Percentiles rank a stretch among this genome's conserved stretches.
These are phyloP conservation scores for Rubia peregrina DNA, from an alignment of 305 asterid genomes.

Conservation along the genomic window DNA sequence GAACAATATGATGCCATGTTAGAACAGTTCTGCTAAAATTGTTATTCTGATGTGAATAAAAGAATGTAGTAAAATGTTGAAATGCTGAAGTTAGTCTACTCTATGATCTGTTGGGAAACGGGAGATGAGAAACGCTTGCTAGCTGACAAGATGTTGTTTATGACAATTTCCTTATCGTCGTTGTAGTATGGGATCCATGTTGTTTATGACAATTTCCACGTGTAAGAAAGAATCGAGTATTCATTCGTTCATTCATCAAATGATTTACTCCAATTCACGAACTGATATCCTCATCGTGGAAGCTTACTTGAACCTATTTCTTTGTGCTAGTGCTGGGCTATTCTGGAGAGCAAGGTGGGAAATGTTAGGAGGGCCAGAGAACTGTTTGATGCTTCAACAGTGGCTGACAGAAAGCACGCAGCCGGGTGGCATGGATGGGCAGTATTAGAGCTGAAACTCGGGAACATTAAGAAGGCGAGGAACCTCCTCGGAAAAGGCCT, in stretches of 20 bases:
- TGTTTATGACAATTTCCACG: neutral
- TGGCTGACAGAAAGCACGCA: constrained; percentile 81
- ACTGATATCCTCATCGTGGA: constrained; percentile 15
- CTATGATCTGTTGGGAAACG: too few relatives aligned
- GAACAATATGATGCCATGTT: too few relatives aligned
- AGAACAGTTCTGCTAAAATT: too few relatives aligned
- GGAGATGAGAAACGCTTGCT: too few relatives aligned
- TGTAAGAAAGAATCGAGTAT: too few relatives aligned
- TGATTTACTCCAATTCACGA: neutral
- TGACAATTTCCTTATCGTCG: too few relatives aligned
- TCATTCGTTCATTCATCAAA: neutral
- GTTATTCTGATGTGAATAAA: too few relatives aligned
- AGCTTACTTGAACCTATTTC: constrained; percentile 17
- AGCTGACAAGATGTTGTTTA: too few relatives aligned
- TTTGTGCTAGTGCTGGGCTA: constrained; percentile 85
- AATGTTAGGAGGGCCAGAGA: constrained; percentile 75
- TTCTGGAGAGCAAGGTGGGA: constrained; percentile 80
- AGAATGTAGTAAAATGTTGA: too few relatives aligned
- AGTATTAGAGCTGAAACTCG: constrained; percentile 77
- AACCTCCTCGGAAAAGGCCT: constrained; percentile 81
- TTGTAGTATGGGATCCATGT: neutral
- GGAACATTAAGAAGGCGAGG: constrained; percentile 77
- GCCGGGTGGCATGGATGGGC: constrained; percentile 99
- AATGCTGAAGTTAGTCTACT: too few relatives aligned
- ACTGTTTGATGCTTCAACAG: constrained; percentile 88